Conservation (phyloP, 225 moss, liverwort and hornwort species). For the Lunularia cruciata region DNA sequence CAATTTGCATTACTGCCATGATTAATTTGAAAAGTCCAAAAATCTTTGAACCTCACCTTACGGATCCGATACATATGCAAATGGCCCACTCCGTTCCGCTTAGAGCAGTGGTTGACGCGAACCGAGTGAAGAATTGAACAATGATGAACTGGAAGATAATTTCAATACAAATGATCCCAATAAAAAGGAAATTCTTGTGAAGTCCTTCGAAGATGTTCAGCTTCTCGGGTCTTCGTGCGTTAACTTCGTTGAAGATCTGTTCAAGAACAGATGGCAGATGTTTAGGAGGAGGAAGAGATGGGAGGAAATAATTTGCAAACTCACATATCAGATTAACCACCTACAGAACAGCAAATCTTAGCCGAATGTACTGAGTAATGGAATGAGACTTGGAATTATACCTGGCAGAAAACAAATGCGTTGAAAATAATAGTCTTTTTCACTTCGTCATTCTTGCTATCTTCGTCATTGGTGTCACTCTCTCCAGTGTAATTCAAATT, state of each 20-base stretch:
- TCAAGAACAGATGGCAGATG: too few species aligned
- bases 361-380: too few species aligned
- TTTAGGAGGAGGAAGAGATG: too few species aligned
- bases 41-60: constrained; percentile 36
- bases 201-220: constrained; percentile 63
- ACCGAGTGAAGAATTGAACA: constrained; percentile 64
- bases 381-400: too few species aligned
- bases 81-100: constrained; percentile 49
- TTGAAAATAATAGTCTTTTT: constrained; percentile 90
- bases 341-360: too few species aligned
- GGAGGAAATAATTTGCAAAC: too few species aligned
- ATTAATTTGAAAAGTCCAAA: not conserved
- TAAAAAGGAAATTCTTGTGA: constrained; percentile 57
- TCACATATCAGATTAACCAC: too few species aligned
- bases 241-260: constrained; percentile 87
- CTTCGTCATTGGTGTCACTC: constrained; percentile 8
- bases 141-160: constrained; percentile 68
- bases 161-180: constrained; percentile 48
- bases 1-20: too few species aligned
- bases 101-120: constrained; percentile 56
- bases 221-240: constrained; percentile 55
- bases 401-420: constrained; percentile 93
- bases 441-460: not conserved
- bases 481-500: constrained; percentile 29
- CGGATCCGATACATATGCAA: constrained; percentile 55